phyloP scores from a whole-genome alignment of 345 rosid species.

The Moricandia moricandioides region DNA sequence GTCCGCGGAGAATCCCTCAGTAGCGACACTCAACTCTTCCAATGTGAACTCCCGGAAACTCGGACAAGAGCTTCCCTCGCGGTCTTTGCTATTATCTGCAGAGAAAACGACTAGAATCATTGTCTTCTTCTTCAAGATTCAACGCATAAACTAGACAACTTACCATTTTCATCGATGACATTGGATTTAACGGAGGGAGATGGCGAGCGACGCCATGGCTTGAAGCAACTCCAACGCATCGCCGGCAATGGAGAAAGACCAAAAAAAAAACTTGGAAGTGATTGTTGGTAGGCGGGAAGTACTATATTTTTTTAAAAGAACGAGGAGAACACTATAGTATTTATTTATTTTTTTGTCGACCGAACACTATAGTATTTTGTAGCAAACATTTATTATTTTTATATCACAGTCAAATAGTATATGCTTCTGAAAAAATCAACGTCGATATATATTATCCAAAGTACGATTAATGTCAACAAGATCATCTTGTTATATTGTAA shows the following conservation, averaged over 20 bases:
- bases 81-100: conserved; percentile 1
- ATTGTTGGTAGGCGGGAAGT: background rate
- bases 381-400: background rate
- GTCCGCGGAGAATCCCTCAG: conserved; percentile 67
- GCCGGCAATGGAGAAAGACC: conserved; percentile 4
- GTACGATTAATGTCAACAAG: conserved; percentile 22
- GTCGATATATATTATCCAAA: background rate
- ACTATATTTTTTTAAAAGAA: background rate
- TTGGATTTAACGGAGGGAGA: conserved; percentile 25
- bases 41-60: conserved; percentile 66
- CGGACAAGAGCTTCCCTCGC: conserved; percentile 40
- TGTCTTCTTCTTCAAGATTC: background rate
- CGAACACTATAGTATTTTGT: background rate
- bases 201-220: conserved; percentile 30
- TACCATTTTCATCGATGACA: conserved; percentile 26
- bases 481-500: conserved; percentile 9
- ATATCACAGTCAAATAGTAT: background rate
- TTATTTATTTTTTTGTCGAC: background rate
- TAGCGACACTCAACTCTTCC: conserved; percentile 67
- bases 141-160: background rate
- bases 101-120: conserved; percentile 8
- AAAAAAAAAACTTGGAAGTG: no score
- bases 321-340: background rate
- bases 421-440: conserved; percentile 22
- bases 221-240: conserved; percentile 37